Base-by-base conservation (phyloP, 2,329 filamentous ascomycete genomes). In the Apiospora rasikravindrae region DNA sequence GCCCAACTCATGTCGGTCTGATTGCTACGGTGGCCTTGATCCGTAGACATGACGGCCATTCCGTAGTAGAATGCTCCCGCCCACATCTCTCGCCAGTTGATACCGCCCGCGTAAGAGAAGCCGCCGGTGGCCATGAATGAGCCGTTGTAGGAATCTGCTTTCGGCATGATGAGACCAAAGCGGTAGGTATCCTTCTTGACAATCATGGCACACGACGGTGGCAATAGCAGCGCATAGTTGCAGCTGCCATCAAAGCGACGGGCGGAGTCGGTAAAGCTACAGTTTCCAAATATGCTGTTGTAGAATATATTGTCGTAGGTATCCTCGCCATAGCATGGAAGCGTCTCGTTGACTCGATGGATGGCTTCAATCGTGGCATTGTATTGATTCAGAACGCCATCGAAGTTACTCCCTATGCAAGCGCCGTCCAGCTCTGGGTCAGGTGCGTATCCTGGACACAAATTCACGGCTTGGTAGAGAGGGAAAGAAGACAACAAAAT, bases 31-130 rank as follows among this genome's bases (percentile, higher is more conserved):
- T 87, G 85, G 0, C 85, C 85, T 0, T 82, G 84, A 73, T 86
- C 84, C 0, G 84, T 85, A 1, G 82, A 83, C 71, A 85, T 78
- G 11, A 82, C 78, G 4, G 84, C 84, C 74, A 85, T 85, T 6
- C 83, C 83, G 69, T 84, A 82, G 16, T 79, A 77, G 10, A 76
- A 76, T 13, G 24, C 24, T 2, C 26, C 19, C 1, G n/a, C 33
- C 67, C 45, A 24, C 26, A 24, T 33, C 8, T 44, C 73, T 19
- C 82, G 78, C 77, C 79, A 80, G 44, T 79, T 79, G 37, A 80
- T 80, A 8, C 79, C 79, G n/a, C 79, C 79, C 11, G 77, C 78
- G 19, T 69, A 77, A 7, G 14, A 19, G 8, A 33, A 57, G 26
- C 51, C 51, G 4, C 51, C 51, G 1, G 51, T 57, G 6, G 51